These are phyloP conservation scores for Aureobasidium sp. DNA, from an alignment of 2,329 filamentous ascomycete genomes.

Conservation along the genomic window DNA sequence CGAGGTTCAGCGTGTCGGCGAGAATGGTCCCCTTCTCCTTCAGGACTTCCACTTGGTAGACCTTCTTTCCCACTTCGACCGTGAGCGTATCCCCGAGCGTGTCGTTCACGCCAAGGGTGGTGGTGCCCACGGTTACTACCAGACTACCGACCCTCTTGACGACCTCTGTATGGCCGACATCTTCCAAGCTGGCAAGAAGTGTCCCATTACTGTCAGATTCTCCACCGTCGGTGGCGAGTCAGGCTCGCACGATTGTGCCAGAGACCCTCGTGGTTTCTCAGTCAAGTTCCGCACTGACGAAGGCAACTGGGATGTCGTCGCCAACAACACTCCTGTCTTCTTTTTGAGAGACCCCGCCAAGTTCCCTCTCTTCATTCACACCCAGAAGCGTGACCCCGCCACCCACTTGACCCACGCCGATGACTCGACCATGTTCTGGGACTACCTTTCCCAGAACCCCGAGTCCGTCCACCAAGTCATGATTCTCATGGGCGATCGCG, in stretches of 20 bases:
- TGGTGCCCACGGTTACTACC: constrained; percentile 43
- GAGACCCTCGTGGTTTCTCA: constrained; percentile 66
- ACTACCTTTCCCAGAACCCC: constrained; percentile 48
- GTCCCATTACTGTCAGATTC: constrained; percentile 60
- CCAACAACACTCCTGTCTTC: constrained; percentile 69
- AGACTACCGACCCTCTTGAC: constrained; percentile 39
- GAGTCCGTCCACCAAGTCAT: constrained; percentile 49
- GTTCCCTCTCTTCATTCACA: constrained; percentile 67
- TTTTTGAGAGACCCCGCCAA: constrained; percentile 68
- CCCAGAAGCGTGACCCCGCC: constrained; percentile 65
- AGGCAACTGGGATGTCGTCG: constrained; percentile 67
- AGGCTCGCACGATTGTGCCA: constrained; percentile 62
- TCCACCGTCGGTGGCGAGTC: constrained; percentile 70
- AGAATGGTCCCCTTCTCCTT: constrained; percentile 52
- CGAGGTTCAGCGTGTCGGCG: constrained; percentile 49
- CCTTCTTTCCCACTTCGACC: constrained; percentile 44
- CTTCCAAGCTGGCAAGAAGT: constrained; percentile 59
- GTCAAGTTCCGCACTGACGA: constrained; percentile 68
- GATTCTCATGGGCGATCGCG: constrained; percentile 48
- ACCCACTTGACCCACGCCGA: constrained; percentile 62
- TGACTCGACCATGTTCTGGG: constrained; percentile 62
- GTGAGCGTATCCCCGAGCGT: constrained; percentile 44
- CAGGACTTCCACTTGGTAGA: constrained; percentile 46
- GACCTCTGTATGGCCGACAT: constrained; percentile 41
- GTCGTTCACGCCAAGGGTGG: constrained; percentile 46